Evolutionary conservation across 805 yeast genomes (phyloP).

Genomic region (Dipodascus albidus): DNA sequence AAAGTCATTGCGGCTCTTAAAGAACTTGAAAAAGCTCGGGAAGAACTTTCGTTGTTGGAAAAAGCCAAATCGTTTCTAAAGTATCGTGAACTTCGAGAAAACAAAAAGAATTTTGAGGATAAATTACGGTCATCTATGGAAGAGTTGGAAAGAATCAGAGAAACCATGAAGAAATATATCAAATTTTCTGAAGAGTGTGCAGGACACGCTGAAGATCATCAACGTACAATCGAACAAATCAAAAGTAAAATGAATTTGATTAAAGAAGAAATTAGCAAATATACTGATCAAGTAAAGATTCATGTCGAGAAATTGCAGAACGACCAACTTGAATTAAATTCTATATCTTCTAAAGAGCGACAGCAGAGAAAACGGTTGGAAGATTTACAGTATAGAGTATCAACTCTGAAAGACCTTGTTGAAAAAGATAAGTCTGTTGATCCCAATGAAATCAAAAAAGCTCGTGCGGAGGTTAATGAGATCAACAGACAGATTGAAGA

Average conservation of each 20-base stretch:
- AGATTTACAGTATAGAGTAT: neutral
- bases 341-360: neutral
- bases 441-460: neutral
- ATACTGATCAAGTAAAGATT: slow-evolving; percentile 8
- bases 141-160: slow-evolving; percentile 2
- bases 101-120: neutral
- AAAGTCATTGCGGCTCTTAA: slow-evolving; percentile 4
- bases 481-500: neutral
- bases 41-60: slow-evolving; percentile 2
- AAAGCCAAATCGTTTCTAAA: neutral
- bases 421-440: neutral
- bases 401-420: neutral
- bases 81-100: neutral
- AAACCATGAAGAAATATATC: neutral
- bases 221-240: neutral
- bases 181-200: neutral
- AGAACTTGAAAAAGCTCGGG: slow-evolving; percentile 2
- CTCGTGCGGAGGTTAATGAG: neutral
- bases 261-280: slow-evolving; percentile 6
- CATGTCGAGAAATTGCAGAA: slow-evolving; percentile 10
- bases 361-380: neutral
- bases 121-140: neutral
- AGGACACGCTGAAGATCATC: neutral
- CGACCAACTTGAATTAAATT: slow-evolving; percentile 4
- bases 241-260: slow-evolving; percentile 1